Evolutionary conservation across 192 early-diverging fungal genomes (phyloP).

Genomic region (Chytriomyces sp.): DNA sequence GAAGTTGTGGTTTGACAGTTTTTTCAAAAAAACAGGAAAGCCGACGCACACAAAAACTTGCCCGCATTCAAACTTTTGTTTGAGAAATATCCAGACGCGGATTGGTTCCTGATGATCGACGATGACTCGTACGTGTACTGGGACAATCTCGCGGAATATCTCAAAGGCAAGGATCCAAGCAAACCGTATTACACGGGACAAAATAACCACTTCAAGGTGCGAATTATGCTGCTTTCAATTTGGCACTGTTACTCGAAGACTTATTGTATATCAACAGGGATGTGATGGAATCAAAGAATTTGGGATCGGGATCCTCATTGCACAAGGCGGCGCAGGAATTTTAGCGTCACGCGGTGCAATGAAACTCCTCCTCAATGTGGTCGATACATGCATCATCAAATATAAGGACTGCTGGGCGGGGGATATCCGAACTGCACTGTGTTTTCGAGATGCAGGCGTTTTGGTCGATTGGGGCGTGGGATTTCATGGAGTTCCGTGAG

Average conservation of each 20-base stretch:
- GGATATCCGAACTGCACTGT: slow-evolving; percentile 46
- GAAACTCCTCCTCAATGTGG: slow-evolving; percentile 34
- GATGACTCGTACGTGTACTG: slow-evolving; percentile 66
- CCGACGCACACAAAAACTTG: slow-evolving; percentile 63
- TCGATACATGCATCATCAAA: slow-evolving; percentile 35
- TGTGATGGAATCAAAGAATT: slow-evolving; percentile 59
- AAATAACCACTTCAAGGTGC: slow-evolving; percentile 41
- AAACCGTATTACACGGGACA: slow-evolving; percentile 52
- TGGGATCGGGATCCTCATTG: slow-evolving; percentile 49
- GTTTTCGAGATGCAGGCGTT: slow-evolving; percentile 45
- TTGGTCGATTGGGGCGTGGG: slow-evolving; percentile 16
- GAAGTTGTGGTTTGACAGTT: too few relatives aligned
- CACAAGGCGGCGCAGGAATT: slow-evolving; percentile 61
- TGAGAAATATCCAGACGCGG: slow-evolving; percentile 57
- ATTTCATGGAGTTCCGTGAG: slow-evolving; percentile 35
- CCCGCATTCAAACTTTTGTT: slow-evolving; percentile 56
- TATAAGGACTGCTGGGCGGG: slow-evolving; percentile 45
- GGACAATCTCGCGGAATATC: slow-evolving; percentile 50
- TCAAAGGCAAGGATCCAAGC: slow-evolving; percentile 44
- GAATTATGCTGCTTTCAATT: too few relatives aligned
- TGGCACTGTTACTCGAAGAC: too few relatives aligned
- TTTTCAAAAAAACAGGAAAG: slow-evolving; percentile 25
- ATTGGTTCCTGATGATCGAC: slow-evolving; percentile 70
- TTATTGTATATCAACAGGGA: too few relatives aligned
- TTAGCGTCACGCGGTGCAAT: slow-evolving; percentile 54